These are phyloP conservation scores for Dichotomocladium elegans DNA, from an alignment of 371 early-diverging fungal genomes.

Conservation along the genomic window DNA sequence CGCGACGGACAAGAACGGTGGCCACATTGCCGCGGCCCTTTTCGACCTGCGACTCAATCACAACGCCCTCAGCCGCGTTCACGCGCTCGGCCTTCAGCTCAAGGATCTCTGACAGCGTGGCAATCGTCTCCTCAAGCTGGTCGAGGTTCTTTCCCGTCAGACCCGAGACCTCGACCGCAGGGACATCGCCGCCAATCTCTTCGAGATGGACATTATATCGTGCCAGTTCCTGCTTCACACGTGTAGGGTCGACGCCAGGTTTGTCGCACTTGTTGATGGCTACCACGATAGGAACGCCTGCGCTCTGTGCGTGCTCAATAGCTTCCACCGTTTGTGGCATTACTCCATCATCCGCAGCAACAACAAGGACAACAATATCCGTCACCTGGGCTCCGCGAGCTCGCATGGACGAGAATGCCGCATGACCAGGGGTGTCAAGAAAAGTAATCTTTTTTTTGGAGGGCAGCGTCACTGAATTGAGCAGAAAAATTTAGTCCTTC, in stretches of 20 bases:
- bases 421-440: constrained; percentile 96
- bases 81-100: constrained; percentile 79
- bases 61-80: constrained; percentile 72
- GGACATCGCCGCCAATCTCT: constrained; percentile 94
- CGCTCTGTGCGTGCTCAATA: constrained; percentile 85
- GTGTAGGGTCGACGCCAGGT: constrained; percentile 68
- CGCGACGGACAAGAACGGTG: constrained; percentile 82
- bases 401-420: constrained; percentile 94
- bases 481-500: no score
- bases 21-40: constrained; percentile 86
- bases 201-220: constrained; percentile 82
- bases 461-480: constrained; percentile 47
- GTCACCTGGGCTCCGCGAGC: constrained; percentile 89
- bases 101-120: constrained; percentile 81
- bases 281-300: constrained; percentile 90
- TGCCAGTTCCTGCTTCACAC: constrained; percentile 76
- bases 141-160: constrained; percentile 85
- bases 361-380: constrained; percentile 93
- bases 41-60: constrained; percentile 87
- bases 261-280: constrained; percentile 97
- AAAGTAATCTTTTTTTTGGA: constrained; percentile 83
- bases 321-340: constrained; percentile 97
- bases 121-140: constrained; percentile 83
- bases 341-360: constrained; percentile 96
- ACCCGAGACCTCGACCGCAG: constrained; percentile 85